phyloP scores from a whole-genome alignment of 192 early-diverging fungal genomes.

The Jimgerdemannia lactiflua region DNA sequence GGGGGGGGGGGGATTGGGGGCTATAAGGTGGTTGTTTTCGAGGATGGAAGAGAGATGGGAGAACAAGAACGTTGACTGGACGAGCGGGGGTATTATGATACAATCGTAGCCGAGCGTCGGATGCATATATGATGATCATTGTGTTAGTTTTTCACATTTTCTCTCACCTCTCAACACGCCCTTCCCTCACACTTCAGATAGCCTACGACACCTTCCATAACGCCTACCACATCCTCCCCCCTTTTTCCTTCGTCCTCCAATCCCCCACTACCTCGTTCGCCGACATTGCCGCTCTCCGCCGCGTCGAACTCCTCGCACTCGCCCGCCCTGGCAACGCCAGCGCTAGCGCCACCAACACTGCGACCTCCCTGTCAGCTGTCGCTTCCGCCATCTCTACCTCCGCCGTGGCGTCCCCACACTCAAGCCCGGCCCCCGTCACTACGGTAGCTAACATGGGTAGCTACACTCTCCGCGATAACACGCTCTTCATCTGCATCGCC shows the following conservation, averaged over 20 bases:
- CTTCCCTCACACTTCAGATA: not conserved
- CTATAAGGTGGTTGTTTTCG: too few species aligned
- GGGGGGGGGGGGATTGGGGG: too few species aligned
- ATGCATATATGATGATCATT: too few species aligned
- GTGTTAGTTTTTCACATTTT: too few species aligned
- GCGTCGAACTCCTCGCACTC: not conserved
- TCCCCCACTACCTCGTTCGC: not conserved
- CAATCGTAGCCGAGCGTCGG: too few species aligned
- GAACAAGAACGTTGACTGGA: too few species aligned
- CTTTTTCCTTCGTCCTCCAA: not conserved
- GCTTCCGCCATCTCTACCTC: not conserved
- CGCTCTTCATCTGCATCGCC: not conserved
- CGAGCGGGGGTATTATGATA: too few species aligned
- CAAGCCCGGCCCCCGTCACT: not conserved
- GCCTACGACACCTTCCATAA: not conserved
- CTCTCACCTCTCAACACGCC: too few species aligned
- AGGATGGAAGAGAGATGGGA: too few species aligned
- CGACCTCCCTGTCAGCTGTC: not conserved
- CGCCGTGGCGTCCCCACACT: too few species aligned
- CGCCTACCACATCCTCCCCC: not conserved
- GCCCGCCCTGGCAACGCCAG: not conserved
- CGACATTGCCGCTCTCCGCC: not conserved
- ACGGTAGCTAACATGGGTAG: not conserved
- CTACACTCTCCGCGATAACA: not conserved
- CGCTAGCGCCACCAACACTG: not conserved